A percentile compares a stretch with the other conserved stretches of the same genome.
These are phyloP conservation scores for Blastobotrys indianensis DNA, from an alignment of 1,139 yeast species.

Conservation along the genomic window DNA sequence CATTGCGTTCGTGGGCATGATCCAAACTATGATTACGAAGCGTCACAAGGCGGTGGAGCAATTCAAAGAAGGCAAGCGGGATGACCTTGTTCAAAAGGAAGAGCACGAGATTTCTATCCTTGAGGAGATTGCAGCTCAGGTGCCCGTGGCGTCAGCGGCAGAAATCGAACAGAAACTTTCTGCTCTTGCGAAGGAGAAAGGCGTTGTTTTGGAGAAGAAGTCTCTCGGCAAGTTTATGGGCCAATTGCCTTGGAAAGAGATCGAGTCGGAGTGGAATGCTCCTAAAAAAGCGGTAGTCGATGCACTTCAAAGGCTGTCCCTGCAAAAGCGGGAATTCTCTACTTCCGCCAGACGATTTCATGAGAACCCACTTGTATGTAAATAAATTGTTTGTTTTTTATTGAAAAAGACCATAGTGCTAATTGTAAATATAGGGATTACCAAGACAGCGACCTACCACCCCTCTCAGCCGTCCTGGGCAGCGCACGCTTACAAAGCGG, in stretches of 20 bases:
- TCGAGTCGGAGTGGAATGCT: constrained; percentile 52
- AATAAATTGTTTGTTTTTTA: constrained; percentile 11
- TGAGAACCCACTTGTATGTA: constrained; percentile 50
- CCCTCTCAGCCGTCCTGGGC: constrained; percentile 21
- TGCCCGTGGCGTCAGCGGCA: constrained; percentile 49
- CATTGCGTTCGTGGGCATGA: constrained; percentile 43
- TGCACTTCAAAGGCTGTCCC: constrained; percentile 25
- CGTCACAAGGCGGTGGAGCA: constrained; percentile 50
- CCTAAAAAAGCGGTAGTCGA: constrained; percentile 33
- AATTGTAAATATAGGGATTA: constrained; percentile 39
- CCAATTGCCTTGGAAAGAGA: constrained; percentile 44
- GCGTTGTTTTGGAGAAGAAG: constrained; percentile 30
- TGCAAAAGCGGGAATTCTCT: constrained; percentile 19
- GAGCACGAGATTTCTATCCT: constrained; percentile 45
- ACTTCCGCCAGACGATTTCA: constrained; percentile 29
- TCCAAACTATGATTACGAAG: constrained; percentile 47
- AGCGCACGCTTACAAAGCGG: constrained; percentile 42
- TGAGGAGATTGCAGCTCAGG: constrained; percentile 36
- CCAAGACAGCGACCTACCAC: constrained; percentile 37
- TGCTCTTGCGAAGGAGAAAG: constrained; percentile 33
- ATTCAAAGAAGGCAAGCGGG: constrained; percentile 45
- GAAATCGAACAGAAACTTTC: constrained; percentile 43
- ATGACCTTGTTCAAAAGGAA: constrained; percentile 55
- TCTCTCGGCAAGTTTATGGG: constrained; percentile 41
- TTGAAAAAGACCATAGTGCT: constrained; percentile 5